phyloP scores from a whole-genome alignment of 768 basidiomycete species.

The Infundibulicybe gibba region DNA sequence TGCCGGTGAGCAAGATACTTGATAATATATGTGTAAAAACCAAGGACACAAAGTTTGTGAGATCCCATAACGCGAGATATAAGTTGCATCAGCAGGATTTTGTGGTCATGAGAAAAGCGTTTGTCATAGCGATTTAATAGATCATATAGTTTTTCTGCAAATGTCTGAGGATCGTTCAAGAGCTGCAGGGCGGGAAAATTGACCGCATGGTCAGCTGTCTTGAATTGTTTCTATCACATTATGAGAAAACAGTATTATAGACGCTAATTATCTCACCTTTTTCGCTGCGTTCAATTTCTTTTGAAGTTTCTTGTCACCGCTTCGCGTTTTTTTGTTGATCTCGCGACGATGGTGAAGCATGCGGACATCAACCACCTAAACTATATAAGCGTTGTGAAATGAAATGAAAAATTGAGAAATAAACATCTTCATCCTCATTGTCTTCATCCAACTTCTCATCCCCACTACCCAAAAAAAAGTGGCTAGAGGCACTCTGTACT shows the following conservation, averaged over 20 bases:
- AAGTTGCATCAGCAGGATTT: conserved; percentile 95
- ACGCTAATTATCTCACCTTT: conserved; percentile 42
- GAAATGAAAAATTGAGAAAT: conserved; percentile 5
- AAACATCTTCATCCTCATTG: conserved; percentile 61
- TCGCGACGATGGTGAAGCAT: conserved; percentile 82
- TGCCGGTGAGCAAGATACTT: conserved; percentile 93
- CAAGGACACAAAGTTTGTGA: conserved; percentile 90
- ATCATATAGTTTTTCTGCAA: conserved; percentile 91
- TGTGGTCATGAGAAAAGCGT: conserved; percentile 95
- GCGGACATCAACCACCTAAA: conserved; percentile 62
- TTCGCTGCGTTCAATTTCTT: conserved; percentile 72
- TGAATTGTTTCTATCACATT: conserved; percentile 28
- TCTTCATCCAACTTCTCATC: conserved; percentile 72
- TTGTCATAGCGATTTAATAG: conserved; percentile 83
- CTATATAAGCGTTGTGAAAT: conserved; percentile 6
- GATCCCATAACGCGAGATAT: conserved; percentile 89
- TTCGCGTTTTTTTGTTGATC: conserved; percentile 90
- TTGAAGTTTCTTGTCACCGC: conserved; percentile 76
- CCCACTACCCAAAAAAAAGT: conserved; percentile 95
- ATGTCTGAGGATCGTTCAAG: conserved; percentile 92
- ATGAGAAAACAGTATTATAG: neutral
- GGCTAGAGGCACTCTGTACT: conserved; percentile 90
- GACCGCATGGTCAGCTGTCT: conserved; percentile 29
- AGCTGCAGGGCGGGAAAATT: conserved; percentile 95
- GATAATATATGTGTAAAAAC: conserved; percentile 94